These are phyloP conservation scores for Westerdykella sp. DNA, from an alignment of 2,329 filamentous ascomycete genomes.

Conservation along the genomic window DNA sequence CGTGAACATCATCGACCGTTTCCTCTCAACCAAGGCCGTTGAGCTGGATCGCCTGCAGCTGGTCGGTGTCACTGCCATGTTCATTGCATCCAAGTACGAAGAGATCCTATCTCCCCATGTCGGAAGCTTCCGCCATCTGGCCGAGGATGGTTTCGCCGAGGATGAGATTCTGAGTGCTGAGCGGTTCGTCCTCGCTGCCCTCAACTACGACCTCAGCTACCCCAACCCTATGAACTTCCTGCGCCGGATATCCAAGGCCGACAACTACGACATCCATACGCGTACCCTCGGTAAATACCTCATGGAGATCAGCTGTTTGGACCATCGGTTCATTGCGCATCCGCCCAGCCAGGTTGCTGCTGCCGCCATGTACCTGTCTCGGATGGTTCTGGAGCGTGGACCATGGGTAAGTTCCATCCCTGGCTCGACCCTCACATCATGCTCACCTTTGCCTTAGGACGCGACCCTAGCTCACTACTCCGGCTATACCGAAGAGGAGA, in stretches of 20 bases:
- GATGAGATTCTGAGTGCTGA: constrained; percentile 96
- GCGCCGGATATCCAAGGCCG: constrained; percentile 95
- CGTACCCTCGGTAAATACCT: constrained; percentile 96
- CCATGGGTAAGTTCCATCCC: constrained; percentile 64
- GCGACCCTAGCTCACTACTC: constrained; percentile 82
- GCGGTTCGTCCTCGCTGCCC: constrained; percentile 80
- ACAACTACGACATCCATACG: constrained; percentile 98
- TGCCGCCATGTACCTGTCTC: constrained; percentile 89
- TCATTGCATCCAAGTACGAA: constrained; percentile 98
- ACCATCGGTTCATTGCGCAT: constrained; percentile 88
- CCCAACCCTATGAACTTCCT: constrained; percentile 99
- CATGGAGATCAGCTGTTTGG: constrained; percentile 91
- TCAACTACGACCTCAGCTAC: constrained; percentile 97
- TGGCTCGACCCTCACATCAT: not conserved
- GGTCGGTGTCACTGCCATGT: constrained; percentile 97
- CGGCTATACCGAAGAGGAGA: constrained; percentile 87
- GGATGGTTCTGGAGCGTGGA: constrained; percentile 82
- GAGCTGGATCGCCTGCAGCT: constrained; percentile 93
- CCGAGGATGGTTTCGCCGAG: constrained; percentile 93
- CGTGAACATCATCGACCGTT: constrained; percentile 97
- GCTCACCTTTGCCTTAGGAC: constrained; percentile 51
- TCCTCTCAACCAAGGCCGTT: constrained; percentile 90
- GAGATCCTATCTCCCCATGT: constrained; percentile 96
- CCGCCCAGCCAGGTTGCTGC: constrained; percentile 87
- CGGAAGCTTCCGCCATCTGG: constrained; percentile 92